Conservation (phyloP, 257 asterid species). For the Gardenia jasminoides region DNA sequence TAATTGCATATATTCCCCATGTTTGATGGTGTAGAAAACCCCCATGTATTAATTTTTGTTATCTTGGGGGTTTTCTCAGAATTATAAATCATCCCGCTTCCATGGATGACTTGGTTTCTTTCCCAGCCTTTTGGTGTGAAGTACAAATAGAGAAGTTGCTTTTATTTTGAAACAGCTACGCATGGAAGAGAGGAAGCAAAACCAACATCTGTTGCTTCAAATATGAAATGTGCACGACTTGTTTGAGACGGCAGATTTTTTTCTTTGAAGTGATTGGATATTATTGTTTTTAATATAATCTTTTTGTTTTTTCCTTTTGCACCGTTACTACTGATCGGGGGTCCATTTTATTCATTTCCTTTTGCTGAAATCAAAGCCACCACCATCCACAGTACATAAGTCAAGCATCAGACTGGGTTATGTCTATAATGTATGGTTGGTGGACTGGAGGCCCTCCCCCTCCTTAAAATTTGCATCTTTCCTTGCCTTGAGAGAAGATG, state of each 20-base stretch:
- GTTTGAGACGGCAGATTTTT: slow-evolving; percentile 13
- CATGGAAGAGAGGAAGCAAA: slow-evolving; percentile 22
- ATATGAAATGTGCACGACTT: neutral
- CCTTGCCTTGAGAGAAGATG: neutral
- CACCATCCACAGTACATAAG: slow-evolving; percentile 6
- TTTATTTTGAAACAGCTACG: neutral
- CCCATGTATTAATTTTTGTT: too few relatives aligned
- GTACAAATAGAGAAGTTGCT: neutral
- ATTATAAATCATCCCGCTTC: too few relatives aligned
- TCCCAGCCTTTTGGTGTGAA: neutral
- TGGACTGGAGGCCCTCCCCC: slow-evolving; percentile 36
- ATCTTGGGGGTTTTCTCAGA: too few relatives aligned
- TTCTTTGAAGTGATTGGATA: slow-evolving; percentile 22
- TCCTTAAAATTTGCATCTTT: slow-evolving; percentile 22
- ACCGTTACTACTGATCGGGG: neutral
- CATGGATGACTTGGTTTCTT: too few relatives aligned
- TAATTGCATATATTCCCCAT: too few relatives aligned
- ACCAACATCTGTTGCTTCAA: slow-evolving; percentile 72
- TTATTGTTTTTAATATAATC: too few relatives aligned
- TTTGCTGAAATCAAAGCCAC: slow-evolving; percentile 29
- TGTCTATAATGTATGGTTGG: neutral
- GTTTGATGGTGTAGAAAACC: too few relatives aligned
- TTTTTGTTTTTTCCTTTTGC: neutral
- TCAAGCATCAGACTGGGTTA: slow-evolving; percentile 16
- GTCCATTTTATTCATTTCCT: neutral